Evolutionary conservation across 805 yeast species (phyloP).

Genomic region (Nakazawaea anatomiae): DNA sequence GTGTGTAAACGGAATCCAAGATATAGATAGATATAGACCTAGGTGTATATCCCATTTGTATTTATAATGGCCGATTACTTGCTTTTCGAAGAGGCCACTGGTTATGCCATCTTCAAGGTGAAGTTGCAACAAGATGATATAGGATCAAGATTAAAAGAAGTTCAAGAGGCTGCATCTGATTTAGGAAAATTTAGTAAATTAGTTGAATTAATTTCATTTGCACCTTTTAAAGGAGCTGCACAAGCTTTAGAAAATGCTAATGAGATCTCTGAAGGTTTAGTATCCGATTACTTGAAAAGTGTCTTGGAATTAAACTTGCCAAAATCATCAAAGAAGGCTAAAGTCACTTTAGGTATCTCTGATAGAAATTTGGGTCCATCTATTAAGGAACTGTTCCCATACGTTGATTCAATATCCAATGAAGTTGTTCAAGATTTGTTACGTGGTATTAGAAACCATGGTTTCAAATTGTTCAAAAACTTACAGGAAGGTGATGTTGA

Average conservation of each 20-base stretch:
- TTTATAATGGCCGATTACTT: constrained; percentile 73
- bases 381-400: constrained; percentile 85
- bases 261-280: constrained; percentile 95
- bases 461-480: constrained; percentile 83
- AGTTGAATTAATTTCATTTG: constrained; percentile 89
- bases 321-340: constrained; percentile 59
- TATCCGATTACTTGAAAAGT: constrained; percentile 85
- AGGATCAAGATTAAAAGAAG: constrained; percentile 88
- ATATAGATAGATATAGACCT: background rate
- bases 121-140: constrained; percentile 90
- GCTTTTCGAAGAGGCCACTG: constrained; percentile 97
- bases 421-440: constrained; percentile 92
- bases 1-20: background rate
- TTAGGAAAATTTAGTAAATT: constrained; percentile 84
- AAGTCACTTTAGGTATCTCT: constrained; percentile 78
- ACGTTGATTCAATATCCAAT: constrained; percentile 82
- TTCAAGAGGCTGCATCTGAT: constrained; percentile 84
- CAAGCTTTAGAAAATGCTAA: constrained; percentile 98
- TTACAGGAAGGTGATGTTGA: constrained; percentile 93
- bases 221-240: constrained; percentile 99
- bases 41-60: background rate
- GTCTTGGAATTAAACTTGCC: constrained; percentile 90
- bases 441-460: constrained; percentile 91
- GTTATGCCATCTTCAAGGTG: constrained; percentile 95
- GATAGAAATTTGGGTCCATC: constrained; percentile 96